Evolutionary conservation across 257 asterid genomes (phyloP).

Genomic region (Fraxinus cuspidata): DNA sequence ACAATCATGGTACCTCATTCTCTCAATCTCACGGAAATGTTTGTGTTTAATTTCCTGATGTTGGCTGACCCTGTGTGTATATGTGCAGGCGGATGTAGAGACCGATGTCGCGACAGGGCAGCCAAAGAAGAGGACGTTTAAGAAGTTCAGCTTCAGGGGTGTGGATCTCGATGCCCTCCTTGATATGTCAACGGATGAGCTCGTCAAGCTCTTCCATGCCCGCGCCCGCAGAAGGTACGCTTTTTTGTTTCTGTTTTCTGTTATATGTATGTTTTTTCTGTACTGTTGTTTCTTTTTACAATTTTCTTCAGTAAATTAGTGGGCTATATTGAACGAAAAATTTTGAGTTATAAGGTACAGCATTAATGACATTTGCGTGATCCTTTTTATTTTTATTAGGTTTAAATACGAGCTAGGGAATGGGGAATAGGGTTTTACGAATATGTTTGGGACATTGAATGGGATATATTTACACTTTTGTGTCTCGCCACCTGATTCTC

Average conservation of each 20-base stretch:
- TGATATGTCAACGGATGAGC: conserved; percentile 86
- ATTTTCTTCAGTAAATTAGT: not conserved
- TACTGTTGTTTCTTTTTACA: too few relatives aligned
- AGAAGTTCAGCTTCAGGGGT: conserved; percentile 89
- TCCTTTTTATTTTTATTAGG: too few relatives aligned
- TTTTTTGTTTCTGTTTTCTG: not conserved
- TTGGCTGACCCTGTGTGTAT: not conserved
- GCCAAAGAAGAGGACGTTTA: conserved; percentile 80
- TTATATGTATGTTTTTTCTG: too few relatives aligned
- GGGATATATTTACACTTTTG: not conserved
- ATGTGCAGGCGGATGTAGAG: conserved; percentile 70
- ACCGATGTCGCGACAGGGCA: conserved; percentile 58
- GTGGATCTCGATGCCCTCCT: conserved; percentile 91
- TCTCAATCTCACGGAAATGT: not conserved
- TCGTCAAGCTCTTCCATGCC: conserved; percentile 71
- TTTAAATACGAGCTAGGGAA: too few relatives aligned
- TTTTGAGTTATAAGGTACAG: not conserved
- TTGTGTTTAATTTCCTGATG: not conserved
- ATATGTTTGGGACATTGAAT: too few relatives aligned
- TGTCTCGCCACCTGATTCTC: not conserved
- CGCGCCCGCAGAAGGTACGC: conserved; percentile 75
- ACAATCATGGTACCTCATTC: conserved; percentile 29
- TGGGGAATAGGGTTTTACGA: too few relatives aligned
- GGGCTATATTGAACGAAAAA: not conserved
- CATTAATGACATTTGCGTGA: not conserved